Evolutionary conservation across 2,329 filamentous ascomycete genomes (phyloP).

Genomic region (Penicillium nordicum): DNA sequence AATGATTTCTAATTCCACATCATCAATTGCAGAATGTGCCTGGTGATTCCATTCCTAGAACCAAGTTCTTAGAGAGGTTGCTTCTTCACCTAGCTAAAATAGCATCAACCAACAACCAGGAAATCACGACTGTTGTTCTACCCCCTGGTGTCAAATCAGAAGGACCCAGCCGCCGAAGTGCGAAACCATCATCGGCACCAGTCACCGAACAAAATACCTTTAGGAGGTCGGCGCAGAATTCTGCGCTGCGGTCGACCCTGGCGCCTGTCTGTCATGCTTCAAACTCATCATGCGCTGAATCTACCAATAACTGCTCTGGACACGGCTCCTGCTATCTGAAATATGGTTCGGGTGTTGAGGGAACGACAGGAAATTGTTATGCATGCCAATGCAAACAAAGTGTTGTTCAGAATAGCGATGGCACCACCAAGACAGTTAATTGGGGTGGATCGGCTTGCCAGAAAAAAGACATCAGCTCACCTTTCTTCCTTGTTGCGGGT

Average conservation of each 20-base stretch:
- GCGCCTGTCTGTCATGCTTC: constrained; percentile 74
- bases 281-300: constrained; percentile 62
- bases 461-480: constrained; percentile 83
- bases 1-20: constrained; percentile 8
- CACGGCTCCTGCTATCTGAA: constrained; percentile 74
- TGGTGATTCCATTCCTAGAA: constrained; percentile 32
- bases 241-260: constrained; percentile 44
- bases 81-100: constrained; percentile 48
- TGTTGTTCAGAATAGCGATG: constrained; percentile 44
- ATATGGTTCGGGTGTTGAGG: constrained; percentile 47
- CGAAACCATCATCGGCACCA: background rate
- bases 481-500: constrained; percentile 81
- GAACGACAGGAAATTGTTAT: constrained; percentile 61
- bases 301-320: constrained; percentile 75
- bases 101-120: constrained; percentile 51
- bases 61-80: constrained; percentile 45
- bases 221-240: constrained; percentile 18
- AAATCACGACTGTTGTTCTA: constrained; percentile 57
- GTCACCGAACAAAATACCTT: background rate
- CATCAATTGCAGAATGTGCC: constrained; percentile 11
- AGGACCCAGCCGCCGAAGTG: background rate
- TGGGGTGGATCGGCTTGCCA: constrained; percentile 87
- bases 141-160: constrained; percentile 27
- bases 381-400: constrained; percentile 70
- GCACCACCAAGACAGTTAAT: constrained; percentile 60